Base-by-base conservation (phyloP, 2,329 filamentous ascomycete genomes). In the Neophaeococcomyces mojaviensis region DNA sequence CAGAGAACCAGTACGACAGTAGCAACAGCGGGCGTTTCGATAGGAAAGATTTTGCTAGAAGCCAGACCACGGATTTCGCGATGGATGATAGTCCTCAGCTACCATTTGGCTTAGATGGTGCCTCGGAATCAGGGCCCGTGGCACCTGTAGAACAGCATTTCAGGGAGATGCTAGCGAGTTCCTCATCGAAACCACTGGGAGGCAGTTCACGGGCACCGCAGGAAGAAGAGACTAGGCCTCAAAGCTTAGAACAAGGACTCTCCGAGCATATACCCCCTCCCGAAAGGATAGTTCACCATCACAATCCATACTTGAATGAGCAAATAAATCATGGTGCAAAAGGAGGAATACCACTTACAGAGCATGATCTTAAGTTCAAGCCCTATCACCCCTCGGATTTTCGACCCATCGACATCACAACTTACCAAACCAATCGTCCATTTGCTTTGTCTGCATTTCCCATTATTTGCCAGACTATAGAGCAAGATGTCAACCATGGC, bases 401-500 rank as follows among this genome's bases (percentile, higher is more conserved):
- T 40, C 46, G 49, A 13, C 55, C 55, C 28, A 55, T 57, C 22
- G 53, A 58, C 32, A 32, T 57, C 26, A 49, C 53, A 6, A 48
- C 19, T 5, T 55, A 55, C 44, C 48, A 55, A 28, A 47, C 49
- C 15, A 57, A 53, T 35, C 33, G 42, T n/a, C 51, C 52, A 9
- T 56, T 55, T 34, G 52, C 53, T 9, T 55, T 54, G 52, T 55
- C 53, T 19, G 44, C 54, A 16, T 44, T 57, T 26, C 53, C 55
- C 1, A 35, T 56, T 33, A 48, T 56, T 35, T 56, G 52, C 45
- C 52, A 55, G 44, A 50, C 47, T 20, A 52, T 57, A 39, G 50
- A 49, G 28, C 54, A 51, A 42, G 51, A 56, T 46, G 34, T 53
- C 20, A 45, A 63, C 71, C 54, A 61, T 73, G 36, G 61, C 60